phyloP scores from a whole-genome alignment of 1,284 basidiomycete species.

The Kwoniella shivajii region DNA sequence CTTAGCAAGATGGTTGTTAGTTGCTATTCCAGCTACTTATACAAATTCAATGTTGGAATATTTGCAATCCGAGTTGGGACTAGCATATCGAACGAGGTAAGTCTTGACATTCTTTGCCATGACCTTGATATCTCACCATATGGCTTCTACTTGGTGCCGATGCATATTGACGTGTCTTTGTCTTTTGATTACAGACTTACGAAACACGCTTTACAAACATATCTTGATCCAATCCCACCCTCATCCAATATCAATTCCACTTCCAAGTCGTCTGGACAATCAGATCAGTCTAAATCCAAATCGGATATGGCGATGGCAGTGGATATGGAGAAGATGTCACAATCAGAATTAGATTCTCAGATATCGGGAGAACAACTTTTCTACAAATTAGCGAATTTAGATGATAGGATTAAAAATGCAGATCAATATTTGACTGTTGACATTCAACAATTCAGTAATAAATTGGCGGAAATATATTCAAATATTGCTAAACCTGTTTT shows the following conservation, averaged over 20 bases:
- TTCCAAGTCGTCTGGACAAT: neutral
- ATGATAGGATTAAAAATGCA: conserved; percentile 94
- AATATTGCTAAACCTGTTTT: conserved; percentile 91
- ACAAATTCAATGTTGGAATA: conserved; percentile 96
- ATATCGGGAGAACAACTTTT: conserved; percentile 63
- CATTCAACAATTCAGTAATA: conserved; percentile 87
- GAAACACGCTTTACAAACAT: conserved; percentile 75
- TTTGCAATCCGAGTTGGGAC: conserved; percentile 88
- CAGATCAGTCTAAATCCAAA: neutral
- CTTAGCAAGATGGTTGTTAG: conserved; percentile 84
- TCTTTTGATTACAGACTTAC: conserved; percentile 66
- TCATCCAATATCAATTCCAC: neutral
- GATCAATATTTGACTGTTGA: conserved; percentile 86
- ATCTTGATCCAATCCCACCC: conserved; percentile 64
- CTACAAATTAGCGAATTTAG: conserved; percentile 90
- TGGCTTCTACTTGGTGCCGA: neutral
- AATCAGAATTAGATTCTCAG: conserved; percentile 13
- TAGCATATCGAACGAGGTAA: conserved; percentile 81
- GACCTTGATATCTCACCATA: neutral
- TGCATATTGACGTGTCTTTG: neutral
- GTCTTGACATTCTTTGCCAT: neutral
- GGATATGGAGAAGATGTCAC: neutral
- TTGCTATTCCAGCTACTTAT: conserved; percentile 95
- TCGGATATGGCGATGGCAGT: no score
- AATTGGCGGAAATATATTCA: conserved; percentile 90